A percentile compares a stretch with the other conserved stretches of the same genome.
Conservation (phyloP, 371 early-diverging fungal species). For the Choanephora cucurbitarum region DNA sequence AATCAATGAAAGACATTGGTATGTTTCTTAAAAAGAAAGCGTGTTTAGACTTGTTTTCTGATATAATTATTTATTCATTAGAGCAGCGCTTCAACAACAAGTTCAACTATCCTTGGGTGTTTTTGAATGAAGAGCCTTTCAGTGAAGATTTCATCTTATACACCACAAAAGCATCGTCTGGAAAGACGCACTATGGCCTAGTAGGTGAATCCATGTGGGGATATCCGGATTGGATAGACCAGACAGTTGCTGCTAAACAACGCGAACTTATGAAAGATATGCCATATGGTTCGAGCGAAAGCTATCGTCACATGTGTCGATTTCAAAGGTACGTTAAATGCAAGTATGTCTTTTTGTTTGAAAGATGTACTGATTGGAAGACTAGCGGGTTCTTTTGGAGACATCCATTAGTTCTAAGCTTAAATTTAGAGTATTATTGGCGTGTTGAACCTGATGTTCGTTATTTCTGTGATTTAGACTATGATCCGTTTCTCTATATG, state of each 20-base stretch:
- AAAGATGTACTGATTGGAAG: not conserved
- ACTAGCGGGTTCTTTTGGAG: conserved; percentile 78
- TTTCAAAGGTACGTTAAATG: conserved; percentile 44
- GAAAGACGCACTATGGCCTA: conserved; percentile 52
- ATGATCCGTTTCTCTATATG: conserved; percentile 85
- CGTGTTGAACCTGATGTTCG: conserved; percentile 84
- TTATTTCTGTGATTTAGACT: conserved; percentile 76
- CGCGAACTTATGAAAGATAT: conserved; percentile 63
- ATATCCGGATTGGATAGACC: conserved; percentile 81
- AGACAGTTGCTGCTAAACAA: conserved; percentile 52
- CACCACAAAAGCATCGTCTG: conserved; percentile 48
- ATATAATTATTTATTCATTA: conserved; percentile 34
- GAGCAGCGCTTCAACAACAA: conserved; percentile 76
- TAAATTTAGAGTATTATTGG: conserved; percentile 81
- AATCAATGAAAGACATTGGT: conserved; percentile 55
- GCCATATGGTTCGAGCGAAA: conserved; percentile 83
- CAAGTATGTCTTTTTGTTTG: too few species aligned
- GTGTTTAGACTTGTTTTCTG: not conserved
- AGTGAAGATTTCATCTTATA: conserved; percentile 52
- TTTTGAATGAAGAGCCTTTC: conserved; percentile 83
- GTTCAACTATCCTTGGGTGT: conserved; percentile 90
- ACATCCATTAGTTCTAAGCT: conserved; percentile 68
- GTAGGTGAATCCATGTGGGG: conserved; percentile 76
- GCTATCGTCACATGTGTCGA: conserved; percentile 96
- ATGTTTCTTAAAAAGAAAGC: not conserved